Evolutionary conservation across 306 rosid genomes (phyloP), one percentile per base, ranked within the genome.

Genomic region (Lagenaria siceraria): DNA sequence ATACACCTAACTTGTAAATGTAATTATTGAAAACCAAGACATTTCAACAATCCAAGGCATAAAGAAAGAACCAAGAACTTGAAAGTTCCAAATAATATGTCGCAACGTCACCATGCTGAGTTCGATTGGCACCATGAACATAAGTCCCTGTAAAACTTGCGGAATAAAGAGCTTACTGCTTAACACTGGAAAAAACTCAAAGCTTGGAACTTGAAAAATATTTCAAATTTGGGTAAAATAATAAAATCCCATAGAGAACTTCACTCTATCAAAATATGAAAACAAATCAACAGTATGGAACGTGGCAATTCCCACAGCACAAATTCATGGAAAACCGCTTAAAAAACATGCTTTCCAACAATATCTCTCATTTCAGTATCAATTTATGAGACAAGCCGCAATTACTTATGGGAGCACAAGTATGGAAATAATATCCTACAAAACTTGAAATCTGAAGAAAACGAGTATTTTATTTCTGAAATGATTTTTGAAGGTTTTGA

Each of bases 391-490:
- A 33, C 62, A 73, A 52, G 77, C 77, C 77, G 77, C 61, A 29
- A 51, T 29, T 15, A 25, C 55, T 71, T 25, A 15, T 24, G 58
- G 75, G 75, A 40, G 52, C 54, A 68, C 17, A 71, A 71, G 8
- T 29, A 29, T 71, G 58, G 58, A 31, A 25, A 70, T 43, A 43
- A 46, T 17, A 82, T 74, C 25, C 82, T 64, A 78, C 76, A 76
- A 84, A 80, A 81, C 78, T 81, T 80, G 27, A 51, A 73, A 73
- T 49, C 43, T 49, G 48, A 73, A 27, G 78, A 81, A 70, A 68
- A 69, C 33, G 43, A 29, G 46, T 27, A 68, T 73, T 73, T 85
- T 80, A 75, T 83, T 79, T 81, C 33, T 78, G 29, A 73, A 73
- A 73, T 73, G 77, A 25, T 73, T 51, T 18, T 17, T 15, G 1